Conservation (phyloP, 192 early-diverging fungal species). For the Coemansia sp. region DNA sequence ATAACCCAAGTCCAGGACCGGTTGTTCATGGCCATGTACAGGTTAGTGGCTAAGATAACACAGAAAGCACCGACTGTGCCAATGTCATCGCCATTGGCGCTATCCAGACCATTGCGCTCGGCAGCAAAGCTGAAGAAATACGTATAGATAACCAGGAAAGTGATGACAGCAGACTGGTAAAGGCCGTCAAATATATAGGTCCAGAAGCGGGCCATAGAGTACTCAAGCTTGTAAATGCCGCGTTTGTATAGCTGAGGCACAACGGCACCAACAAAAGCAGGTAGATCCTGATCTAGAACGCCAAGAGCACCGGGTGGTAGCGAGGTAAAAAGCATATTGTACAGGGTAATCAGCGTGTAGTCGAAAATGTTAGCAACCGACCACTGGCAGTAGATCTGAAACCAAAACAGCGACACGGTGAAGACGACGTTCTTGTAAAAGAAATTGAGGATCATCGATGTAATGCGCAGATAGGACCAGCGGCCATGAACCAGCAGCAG, state of each 20-base stretch:
- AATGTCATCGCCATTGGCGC: slow-evolving; percentile 56
- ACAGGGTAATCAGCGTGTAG: slow-evolving; percentile 83
- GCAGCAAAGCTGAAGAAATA: slow-evolving; percentile 55
- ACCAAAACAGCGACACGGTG: slow-evolving; percentile 87
- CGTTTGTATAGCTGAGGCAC: slow-evolving; percentile 79
- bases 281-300: slow-evolving; percentile 59
- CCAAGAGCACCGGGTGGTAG: slow-evolving; percentile 60
- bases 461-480: slow-evolving; percentile 83
- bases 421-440: slow-evolving; percentile 96
- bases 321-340: slow-evolving; percentile 85
- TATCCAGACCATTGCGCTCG: slow-evolving; percentile 60
- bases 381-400: slow-evolving; percentile 84
- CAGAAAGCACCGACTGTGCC: slow-evolving; percentile 73
- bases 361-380: slow-evolving; percentile 80
- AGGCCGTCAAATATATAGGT: slow-evolving; percentile 66
- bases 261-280: slow-evolving; percentile 61
- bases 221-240: slow-evolving; percentile 70
- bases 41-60: slow-evolving; percentile 72
- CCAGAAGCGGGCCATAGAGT: slow-evolving; percentile 75
- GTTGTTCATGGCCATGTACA: slow-evolving; percentile 74
- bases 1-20: slow-evolving; percentile 75
- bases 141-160: slow-evolving; percentile 65
- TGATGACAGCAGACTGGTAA: slow-evolving; percentile 68
- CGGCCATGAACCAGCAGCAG: slow-evolving; percentile 90
- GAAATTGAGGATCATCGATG: slow-evolving; percentile 87